A percentile compares a stretch with the other conserved stretches of the same genome.
Conservation (phyloP, 1,284 basidiomycete species). For the Afroboletus lepidellus region DNA sequence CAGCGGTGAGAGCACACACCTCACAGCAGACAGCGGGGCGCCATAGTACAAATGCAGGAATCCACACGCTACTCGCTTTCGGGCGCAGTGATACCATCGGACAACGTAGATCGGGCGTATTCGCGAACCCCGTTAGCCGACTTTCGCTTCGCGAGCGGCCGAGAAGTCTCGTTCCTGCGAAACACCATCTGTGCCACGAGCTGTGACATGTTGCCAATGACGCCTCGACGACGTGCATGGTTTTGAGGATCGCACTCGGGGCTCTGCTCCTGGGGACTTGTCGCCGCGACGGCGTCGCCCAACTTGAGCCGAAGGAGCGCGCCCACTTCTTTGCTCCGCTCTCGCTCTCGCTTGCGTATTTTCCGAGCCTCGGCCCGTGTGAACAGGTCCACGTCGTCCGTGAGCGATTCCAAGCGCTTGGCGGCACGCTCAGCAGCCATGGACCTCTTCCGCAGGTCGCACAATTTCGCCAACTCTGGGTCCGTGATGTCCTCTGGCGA, state of each 20-base stretch:
- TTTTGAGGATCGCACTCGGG: conserved; percentile 22
- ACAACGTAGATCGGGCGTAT: conserved; percentile 31
- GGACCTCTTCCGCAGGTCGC: conserved; percentile 40
- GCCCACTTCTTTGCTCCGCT: conserved; percentile 50
- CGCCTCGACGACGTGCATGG: conserved; percentile 23
- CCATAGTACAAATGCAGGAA: conserved; percentile 11
- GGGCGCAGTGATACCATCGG: conserved; percentile 6
- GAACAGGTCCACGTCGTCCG: conserved; percentile 39
- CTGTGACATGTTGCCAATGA: conserved; percentile 43
- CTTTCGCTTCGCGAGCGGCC: conserved; percentile 39
- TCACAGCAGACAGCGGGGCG: conserved; percentile 23
- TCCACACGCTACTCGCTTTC: not conserved
- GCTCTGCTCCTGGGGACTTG: conserved; percentile 23
- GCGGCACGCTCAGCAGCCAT: conserved; percentile 42
- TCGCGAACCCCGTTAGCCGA: conserved; percentile 15
- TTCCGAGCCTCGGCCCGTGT: conserved; percentile 45
- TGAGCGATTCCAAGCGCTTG: conserved; percentile 36
- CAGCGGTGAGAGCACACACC: conserved; percentile 23
- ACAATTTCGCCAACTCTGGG: conserved; percentile 39
- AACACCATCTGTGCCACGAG: conserved; percentile 59
- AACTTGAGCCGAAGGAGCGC: conserved; percentile 51
- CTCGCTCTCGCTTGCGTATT: conserved; percentile 48
- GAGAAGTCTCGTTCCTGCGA: conserved; percentile 41
- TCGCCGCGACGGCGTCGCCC: conserved; percentile 22
- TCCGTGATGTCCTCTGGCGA: conserved; percentile 38